These are phyloP conservation scores for Coemansia biformis DNA, from an alignment of 192 early-diverging fungal species.

Conservation along the genomic window DNA sequence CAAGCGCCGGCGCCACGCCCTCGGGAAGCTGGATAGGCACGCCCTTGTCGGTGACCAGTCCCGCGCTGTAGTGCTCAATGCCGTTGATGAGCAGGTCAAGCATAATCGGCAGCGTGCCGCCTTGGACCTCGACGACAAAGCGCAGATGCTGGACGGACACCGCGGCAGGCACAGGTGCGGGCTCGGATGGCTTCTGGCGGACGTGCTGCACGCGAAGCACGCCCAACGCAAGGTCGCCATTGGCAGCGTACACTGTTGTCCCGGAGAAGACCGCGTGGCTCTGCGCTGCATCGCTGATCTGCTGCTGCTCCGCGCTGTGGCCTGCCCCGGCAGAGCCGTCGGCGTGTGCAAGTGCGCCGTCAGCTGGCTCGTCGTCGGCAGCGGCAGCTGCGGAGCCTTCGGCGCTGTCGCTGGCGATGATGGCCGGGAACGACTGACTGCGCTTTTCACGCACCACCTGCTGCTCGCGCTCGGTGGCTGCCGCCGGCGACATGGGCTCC, in stretches of 20 bases:
- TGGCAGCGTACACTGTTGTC: slow-evolving; percentile 34
- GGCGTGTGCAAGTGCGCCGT: background rate
- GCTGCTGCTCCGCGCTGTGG: slow-evolving; percentile 14
- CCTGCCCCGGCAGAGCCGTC: background rate
- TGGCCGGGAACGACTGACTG: slow-evolving; percentile 43
- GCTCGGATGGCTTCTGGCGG: background rate
- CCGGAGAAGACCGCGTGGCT: slow-evolving; percentile 37
- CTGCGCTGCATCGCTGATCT: slow-evolving; percentile 29
- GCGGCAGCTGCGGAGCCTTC: no score
- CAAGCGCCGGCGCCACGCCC: slow-evolving; percentile 19
- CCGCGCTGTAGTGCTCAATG: slow-evolving; percentile 36
- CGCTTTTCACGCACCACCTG: slow-evolving; percentile 39
- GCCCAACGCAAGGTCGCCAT: slow-evolving; percentile 41
- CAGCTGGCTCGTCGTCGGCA: slow-evolving; percentile 3
- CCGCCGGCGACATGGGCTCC: no score
- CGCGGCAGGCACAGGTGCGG: no score
- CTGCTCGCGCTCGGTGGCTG: no score
- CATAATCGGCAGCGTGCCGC: slow-evolving; percentile 54
- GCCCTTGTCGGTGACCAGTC: slow-evolving; percentile 50
- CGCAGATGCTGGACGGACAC: no score
- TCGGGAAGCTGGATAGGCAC: slow-evolving; percentile 23
- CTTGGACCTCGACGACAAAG: slow-evolving; percentile 57
- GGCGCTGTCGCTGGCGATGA: slow-evolving; percentile 1
- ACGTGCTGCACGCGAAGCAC: slow-evolving; percentile 45
- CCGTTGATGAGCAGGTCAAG: slow-evolving; percentile 60